These are phyloP conservation scores for Trypanosoma platydactyli DNA, from an alignment of 208 protist genomes.

Conservation along the genomic window DNA sequence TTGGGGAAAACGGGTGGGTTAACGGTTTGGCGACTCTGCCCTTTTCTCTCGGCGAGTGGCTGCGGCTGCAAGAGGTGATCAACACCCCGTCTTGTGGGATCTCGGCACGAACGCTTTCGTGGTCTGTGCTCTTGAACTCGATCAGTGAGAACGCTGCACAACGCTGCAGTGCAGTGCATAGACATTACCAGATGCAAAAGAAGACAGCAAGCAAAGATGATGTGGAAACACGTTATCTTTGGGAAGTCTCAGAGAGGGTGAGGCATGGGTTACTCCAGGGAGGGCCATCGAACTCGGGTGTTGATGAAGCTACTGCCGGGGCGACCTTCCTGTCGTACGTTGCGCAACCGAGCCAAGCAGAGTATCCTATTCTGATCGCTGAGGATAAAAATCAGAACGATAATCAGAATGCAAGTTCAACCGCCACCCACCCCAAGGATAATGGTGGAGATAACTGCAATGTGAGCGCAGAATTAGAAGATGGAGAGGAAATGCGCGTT, in stretches of 20 bases:
- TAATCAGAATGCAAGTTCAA: no score
- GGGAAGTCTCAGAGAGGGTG: not conserved
- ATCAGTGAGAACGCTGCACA: not conserved
- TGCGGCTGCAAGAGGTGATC: not conserved
- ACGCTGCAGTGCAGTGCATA: not conserved
- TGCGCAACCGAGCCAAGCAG: no score
- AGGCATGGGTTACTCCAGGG: not conserved
- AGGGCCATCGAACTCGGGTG: not conserved
- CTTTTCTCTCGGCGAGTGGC: slow-evolving; percentile 10
- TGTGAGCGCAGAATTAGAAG: not conserved
- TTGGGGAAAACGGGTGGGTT: slow-evolving; percentile 5
- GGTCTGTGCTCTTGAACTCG: slow-evolving; percentile 7
- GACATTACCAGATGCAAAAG: not conserved
- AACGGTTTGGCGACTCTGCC: not conserved
- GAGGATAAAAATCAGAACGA: no score
- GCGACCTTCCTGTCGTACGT: no score
- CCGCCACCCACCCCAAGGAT: no score
- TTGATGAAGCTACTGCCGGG: not conserved
- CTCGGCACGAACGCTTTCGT: not conserved
- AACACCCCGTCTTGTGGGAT: not conserved
- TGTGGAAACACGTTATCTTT: not conserved
- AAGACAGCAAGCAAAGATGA: slow-evolving; percentile 1
- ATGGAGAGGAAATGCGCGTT: slow-evolving; percentile 1
- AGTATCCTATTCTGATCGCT: no score
- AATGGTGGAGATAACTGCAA: no score